Conservation (phyloP, 768 basidiomycete species). For the Lactarius psammicola region DNA sequence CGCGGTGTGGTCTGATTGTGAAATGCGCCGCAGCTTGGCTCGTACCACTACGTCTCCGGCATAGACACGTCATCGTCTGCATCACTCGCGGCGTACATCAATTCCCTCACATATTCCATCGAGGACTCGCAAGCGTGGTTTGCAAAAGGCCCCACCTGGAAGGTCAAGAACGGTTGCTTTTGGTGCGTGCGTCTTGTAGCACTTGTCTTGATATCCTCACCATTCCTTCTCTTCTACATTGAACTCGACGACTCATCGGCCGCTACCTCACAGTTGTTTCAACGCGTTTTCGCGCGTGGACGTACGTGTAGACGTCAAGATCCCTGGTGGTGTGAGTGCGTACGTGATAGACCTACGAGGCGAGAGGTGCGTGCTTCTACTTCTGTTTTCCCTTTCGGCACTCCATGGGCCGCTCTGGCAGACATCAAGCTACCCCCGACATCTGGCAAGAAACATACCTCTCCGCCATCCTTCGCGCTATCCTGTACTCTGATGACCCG, state of each 20-base stretch:
- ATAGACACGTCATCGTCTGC: conserved; percentile 98
- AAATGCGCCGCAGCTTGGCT: conserved; percentile 63
- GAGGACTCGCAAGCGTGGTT: conserved; percentile 95
- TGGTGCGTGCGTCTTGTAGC: conserved; percentile 53
- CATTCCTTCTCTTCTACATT: neutral
- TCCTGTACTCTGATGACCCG: conserved; percentile 95
- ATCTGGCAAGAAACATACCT: conserved; percentile 98
- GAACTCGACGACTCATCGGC: neutral
- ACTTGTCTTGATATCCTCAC: neutral
- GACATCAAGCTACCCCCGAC: conserved; percentile 86
- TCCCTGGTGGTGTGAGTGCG: conserved; percentile 93
- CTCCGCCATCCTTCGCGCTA: conserved; percentile 85
- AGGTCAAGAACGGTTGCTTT: conserved; percentile 89
- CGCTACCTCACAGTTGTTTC: conserved; percentile 66
- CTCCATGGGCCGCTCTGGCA: conserved; percentile 32
- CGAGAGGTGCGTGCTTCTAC: conserved; percentile 63
- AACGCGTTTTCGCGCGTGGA: conserved; percentile 98
- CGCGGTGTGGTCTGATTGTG: conserved; percentile 10
- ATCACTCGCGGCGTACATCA: conserved; percentile 96
- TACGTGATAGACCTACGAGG: conserved; percentile 94
- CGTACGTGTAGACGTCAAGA: conserved; percentile 95
- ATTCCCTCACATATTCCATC: conserved; percentile 94
- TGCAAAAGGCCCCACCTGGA: conserved; percentile 79
- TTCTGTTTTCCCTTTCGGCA: neutral
- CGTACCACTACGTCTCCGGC: conserved; percentile 98